phyloP scores from a whole-genome alignment of 108 stramenopile genomes.

The Skeletonema potamos region DNA sequence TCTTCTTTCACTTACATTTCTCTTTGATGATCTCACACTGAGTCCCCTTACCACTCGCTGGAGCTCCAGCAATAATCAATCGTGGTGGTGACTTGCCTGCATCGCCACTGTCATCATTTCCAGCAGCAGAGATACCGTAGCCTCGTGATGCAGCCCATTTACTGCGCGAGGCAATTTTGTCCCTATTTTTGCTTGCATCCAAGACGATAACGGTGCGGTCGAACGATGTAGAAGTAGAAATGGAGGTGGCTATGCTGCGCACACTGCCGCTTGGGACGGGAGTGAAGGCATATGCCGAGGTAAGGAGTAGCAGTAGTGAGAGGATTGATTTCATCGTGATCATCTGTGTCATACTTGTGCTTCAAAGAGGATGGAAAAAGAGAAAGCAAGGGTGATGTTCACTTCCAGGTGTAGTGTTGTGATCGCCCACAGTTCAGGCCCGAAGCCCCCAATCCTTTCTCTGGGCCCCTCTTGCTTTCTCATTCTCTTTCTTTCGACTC shows the following conservation, averaged over 20 bases:
- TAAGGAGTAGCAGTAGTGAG: conserved; percentile 3
- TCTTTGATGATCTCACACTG: conserved; percentile 76
- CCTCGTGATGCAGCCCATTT: conserved; percentile 42
- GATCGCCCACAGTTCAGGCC: too few relatives aligned
- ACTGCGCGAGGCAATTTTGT: conserved; percentile 29
- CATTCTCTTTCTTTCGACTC: too few relatives aligned
- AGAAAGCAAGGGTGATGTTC: too few relatives aligned
- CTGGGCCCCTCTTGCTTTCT: too few relatives aligned
- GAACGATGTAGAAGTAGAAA: background rate
- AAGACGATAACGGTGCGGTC: conserved; percentile 7
- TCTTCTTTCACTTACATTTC: conserved; percentile 11
- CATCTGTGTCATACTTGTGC: background rate
- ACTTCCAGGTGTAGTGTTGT: too few relatives aligned
- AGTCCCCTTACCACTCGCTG: conserved; percentile 82
- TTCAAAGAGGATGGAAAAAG: background rate
- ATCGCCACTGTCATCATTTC: background rate
- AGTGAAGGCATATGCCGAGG: conserved; percentile 20
- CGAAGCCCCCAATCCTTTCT: too few relatives aligned
- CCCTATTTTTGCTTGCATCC: conserved; percentile 24
- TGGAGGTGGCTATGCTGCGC: background rate
- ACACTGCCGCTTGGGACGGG: background rate
- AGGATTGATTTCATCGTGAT: conserved; percentile 18
- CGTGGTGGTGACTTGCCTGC: conserved; percentile 14
- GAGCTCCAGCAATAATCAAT: conserved; percentile 75
- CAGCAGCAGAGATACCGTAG: conserved; percentile 5